Evolutionary conservation across 1,284 basidiomycete species (phyloP).

Genomic region (Tranzscheliella williamsii): DNA sequence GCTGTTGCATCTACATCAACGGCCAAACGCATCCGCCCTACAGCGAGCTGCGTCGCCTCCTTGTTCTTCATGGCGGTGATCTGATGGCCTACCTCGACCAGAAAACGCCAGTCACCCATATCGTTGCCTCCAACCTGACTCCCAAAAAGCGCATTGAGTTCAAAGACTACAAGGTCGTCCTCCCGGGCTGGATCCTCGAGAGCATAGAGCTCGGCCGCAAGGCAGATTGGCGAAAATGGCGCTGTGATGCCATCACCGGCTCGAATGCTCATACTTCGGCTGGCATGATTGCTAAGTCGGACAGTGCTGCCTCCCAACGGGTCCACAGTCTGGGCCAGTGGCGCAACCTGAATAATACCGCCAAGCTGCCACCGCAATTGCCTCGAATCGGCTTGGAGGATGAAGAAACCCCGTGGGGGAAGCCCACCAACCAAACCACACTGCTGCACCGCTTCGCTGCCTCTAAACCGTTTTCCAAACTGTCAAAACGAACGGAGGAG

Average conservation of each 20-base stretch:
- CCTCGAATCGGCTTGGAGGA: conserved; percentile 25
- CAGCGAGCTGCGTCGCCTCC: conserved; percentile 77
- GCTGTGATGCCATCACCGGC: conserved; percentile 36
- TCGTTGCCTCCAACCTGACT: conserved; percentile 86
- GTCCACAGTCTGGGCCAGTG: conserved; percentile 6
- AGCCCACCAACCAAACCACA: conserved; percentile 28
- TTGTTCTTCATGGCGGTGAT: conserved; percentile 79
- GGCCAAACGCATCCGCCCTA: conserved; percentile 86
- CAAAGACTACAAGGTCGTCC: conserved; percentile 81
- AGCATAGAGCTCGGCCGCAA: conserved; percentile 71
- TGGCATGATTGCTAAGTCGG: conserved; percentile 20
- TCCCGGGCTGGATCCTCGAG: conserved; percentile 82
- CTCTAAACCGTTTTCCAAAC: neutral
- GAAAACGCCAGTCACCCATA: conserved; percentile 72
- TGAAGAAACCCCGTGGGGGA: conserved; percentile 37
- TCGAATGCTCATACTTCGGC: conserved; percentile 22
- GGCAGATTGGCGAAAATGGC: conserved; percentile 71
- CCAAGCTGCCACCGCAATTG: conserved; percentile 17
- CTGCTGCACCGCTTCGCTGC: conserved; percentile 17
- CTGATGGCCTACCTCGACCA: conserved; percentile 82
- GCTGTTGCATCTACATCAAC: conserved; percentile 69
- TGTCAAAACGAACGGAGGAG: neutral
- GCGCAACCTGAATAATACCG: conserved; percentile 16
- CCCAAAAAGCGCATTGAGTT: conserved; percentile 86
- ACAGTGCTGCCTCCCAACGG: neutral